A percentile compares a stretch with the other conserved stretches of the same genome.
phyloP scores from a whole-genome alignment of 2,329 filamentous ascomycete genomes.

The Colletotrichum orbiculare region DNA sequence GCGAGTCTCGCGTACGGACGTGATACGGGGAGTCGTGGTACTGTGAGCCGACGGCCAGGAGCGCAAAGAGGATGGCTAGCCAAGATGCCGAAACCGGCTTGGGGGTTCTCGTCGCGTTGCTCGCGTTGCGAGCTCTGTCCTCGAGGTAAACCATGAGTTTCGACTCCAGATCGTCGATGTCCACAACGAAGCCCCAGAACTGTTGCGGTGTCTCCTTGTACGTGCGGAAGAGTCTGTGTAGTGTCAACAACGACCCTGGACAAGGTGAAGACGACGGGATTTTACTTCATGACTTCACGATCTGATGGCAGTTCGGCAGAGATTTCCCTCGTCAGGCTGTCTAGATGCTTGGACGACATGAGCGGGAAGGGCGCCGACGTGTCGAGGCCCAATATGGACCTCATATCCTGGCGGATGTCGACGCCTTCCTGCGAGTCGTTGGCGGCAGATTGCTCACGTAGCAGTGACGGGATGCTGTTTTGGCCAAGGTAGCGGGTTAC shows the following conservation, averaged over 20 bases:
- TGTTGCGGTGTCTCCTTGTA: slow-evolving; percentile 76
- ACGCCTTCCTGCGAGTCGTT: slow-evolving; percentile 63
- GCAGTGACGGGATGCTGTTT: slow-evolving; percentile 74
- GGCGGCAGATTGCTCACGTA: slow-evolving; percentile 69
- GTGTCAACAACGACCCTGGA: slow-evolving; percentile 1
- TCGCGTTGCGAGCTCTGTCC: slow-evolving; percentile 68
- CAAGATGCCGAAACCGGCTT: slow-evolving; percentile 71
- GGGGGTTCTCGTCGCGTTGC: slow-evolving; percentile 56
- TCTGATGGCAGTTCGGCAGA: slow-evolving; percentile 71
- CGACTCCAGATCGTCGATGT: slow-evolving; percentile 73
- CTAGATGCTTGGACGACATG: slow-evolving; percentile 72
- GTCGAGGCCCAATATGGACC: slow-evolving; percentile 73
- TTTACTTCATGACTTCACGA: slow-evolving; percentile 74
- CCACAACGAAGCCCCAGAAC: slow-evolving; percentile 75
- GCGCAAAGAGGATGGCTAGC: slow-evolving; percentile 73
- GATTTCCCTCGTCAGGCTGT: slow-evolving; percentile 70
- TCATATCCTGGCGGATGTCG: slow-evolving; percentile 73
- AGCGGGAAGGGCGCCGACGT: slow-evolving; percentile 74
- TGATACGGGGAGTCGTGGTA: slow-evolving; percentile 74
- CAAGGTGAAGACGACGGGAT: slow-evolving; percentile 19
- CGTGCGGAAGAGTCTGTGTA: slow-evolving; percentile 67
- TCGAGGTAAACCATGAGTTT: slow-evolving; percentile 74
- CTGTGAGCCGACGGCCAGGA: slow-evolving; percentile 73
- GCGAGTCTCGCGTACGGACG: slow-evolving; percentile 67
- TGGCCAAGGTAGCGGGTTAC: slow-evolving; percentile 71